These are phyloP conservation scores for Lichtheimia ramosa DNA, from an alignment of 371 early-diverging fungal genomes.

Conservation along the genomic window DNA sequence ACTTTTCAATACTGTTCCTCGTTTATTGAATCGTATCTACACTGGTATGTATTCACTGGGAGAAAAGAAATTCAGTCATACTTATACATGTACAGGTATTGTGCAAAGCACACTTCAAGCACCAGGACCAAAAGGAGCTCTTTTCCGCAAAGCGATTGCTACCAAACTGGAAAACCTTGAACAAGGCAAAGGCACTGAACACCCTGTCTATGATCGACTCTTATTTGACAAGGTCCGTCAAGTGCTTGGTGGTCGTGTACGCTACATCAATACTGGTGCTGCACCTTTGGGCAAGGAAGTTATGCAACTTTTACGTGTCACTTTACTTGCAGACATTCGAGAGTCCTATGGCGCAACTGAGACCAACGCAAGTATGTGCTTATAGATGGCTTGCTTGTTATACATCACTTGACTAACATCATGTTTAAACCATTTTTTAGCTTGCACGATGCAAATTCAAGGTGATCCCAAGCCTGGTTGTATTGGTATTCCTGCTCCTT, in stretches of 20 bases:
- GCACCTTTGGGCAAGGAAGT: conserved; percentile 93
- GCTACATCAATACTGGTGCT: conserved; percentile 77
- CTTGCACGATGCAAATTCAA: conserved; percentile 40
- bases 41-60: conserved; percentile 73
- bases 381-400: conserved; percentile 5
- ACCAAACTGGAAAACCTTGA: conserved; percentile 59
- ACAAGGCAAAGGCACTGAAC: conserved; percentile 59
- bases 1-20: conserved; percentile 87
- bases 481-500: conserved; percentile 69
- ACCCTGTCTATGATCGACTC: conserved; percentile 85
- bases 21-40: conserved; percentile 90
- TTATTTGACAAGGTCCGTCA: conserved; percentile 86
- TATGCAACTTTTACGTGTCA: conserved; percentile 85
- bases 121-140: conserved; percentile 44
- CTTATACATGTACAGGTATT: conserved; percentile 30
- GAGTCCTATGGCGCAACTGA: conserved; percentile 94
- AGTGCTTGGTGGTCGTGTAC: conserved; percentile 89
- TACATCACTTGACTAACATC: too few relatives aligned
- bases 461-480: conserved; percentile 63
- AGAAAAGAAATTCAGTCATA: conserved; percentile 72
- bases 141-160: conserved; percentile 56
- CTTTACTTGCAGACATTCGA: conserved; percentile 61
- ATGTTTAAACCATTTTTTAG: conserved; percentile 7
- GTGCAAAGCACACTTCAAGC: too few relatives aligned
- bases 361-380: conserved; percentile 66